These are phyloP conservation scores for Calendula officinalis DNA, from an alignment of 129 eudicot species.

Conservation along the genomic window DNA sequence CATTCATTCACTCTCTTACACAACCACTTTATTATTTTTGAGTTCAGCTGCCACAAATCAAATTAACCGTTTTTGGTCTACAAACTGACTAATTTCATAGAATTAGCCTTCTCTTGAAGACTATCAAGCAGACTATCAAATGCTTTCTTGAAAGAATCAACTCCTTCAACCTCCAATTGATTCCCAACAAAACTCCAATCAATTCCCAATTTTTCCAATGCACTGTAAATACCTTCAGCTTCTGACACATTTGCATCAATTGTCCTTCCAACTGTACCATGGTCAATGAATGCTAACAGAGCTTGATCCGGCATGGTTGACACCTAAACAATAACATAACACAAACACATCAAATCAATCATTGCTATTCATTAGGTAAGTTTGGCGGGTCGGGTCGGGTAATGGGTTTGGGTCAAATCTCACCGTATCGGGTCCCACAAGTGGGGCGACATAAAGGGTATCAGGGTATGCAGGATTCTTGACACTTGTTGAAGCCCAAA, in stretches of 20 bases:
- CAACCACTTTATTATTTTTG: conserved; percentile 32
- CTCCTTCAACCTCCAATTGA: conserved; percentile 92
- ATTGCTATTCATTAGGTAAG: background rate
- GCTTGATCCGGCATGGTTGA: conserved; percentile 99
- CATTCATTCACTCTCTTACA: conserved; percentile 15
- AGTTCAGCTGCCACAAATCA: conserved; percentile 18
- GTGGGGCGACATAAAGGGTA: conserved; percentile 92
- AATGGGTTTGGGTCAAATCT: background rate
- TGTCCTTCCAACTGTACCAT: conserved; percentile 84
- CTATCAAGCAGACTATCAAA: conserved; percentile 91
- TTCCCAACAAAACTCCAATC: conserved; percentile 79
- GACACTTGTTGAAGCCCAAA: conserved; percentile 99
- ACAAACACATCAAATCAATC: conserved; percentile 12
- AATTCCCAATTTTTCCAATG: conserved; percentile 93
- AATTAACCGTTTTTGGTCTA: conserved; percentile 28
- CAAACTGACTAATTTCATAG: conserved; percentile 78
- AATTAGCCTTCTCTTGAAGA: conserved; percentile 93
- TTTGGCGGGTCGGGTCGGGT: no score
- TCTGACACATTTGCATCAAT: conserved; percentile 88
- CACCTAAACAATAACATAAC: conserved; percentile 43
- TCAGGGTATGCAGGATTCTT: conserved; percentile 99
- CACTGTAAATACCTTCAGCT: conserved; percentile 91
- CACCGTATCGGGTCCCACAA: conserved; percentile 96
- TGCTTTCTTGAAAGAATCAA: conserved; percentile 97
- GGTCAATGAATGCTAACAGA: conserved; percentile 88